Evolutionary conservation across 2,329 filamentous ascomycete genomes (phyloP).

Genomic region (Incumbomyces delicatus): DNA sequence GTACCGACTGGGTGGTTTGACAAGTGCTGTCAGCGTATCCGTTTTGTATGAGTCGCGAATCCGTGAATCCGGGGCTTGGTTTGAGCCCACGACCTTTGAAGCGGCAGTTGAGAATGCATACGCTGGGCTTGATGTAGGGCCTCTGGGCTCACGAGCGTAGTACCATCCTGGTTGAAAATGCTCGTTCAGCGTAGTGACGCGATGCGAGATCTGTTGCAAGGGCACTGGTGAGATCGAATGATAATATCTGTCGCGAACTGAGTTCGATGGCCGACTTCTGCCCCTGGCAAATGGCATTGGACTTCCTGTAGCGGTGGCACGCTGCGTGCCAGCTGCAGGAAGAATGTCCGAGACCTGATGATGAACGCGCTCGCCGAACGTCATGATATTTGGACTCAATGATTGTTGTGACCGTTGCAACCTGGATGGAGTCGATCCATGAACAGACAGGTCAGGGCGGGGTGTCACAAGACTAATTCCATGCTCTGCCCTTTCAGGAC

Average conservation of each 20-base stretch:
- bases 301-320: conserved; percentile 20
- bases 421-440: not conserved
- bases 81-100: conserved; percentile 15
- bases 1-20: conserved; percentile 16
- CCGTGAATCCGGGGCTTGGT: conserved; percentile 18
- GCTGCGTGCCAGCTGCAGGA: not conserved
- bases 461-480: not conserved
- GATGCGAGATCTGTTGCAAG: conserved; percentile 8
- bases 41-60: conserved; percentile 22
- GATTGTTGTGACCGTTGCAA: not conserved
- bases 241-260: not conserved
- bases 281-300: conserved; percentile 17
- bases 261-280: conserved; percentile 7
- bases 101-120: conserved; percentile 22
- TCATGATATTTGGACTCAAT: not conserved
- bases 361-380: not conserved
- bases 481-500: not conserved
- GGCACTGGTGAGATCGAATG: not conserved
- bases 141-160: conserved; percentile 11
- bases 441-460: conserved; percentile 7
- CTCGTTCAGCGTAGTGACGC: conserved; percentile 8
- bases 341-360: not conserved
- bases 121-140: not conserved
- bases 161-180: conserved; percentile 21
- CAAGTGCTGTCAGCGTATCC: conserved; percentile 19